Evolutionary conservation across 176 grass and related monocot species (phyloP), one percentile per base, ranked within the genome.

Genomic region (Aegilops umbellulata): DNA sequence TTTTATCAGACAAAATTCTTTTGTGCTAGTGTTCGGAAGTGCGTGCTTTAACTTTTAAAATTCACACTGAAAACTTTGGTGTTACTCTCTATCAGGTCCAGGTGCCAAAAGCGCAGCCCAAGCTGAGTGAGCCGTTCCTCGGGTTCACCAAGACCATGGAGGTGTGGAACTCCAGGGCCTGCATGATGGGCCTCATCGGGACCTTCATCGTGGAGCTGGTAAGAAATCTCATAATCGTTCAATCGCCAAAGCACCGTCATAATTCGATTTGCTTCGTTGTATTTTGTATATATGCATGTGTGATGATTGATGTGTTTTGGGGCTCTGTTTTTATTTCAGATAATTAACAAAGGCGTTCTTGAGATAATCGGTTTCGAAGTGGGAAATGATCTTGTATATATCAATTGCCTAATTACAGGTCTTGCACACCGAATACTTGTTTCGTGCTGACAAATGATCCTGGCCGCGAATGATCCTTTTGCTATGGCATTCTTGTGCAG

Each of bases 91-190:
- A 30, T 12, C 10, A 92, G 89, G 88, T 90, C 76, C 84, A 75
- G 34, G 53, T 87, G 72, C 95, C 95, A 39, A 92, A 55, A 84
- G 86, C 77, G 84, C 86, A 97, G 39, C 95, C 95, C 1, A 97
- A 92, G 84, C 84, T 97, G 53, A 85, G 83, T 8, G 88, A 92
- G 68, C 86, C 92, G 22, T 97, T 97, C 78, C 76, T 97, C 32
- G 95, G 95, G 24, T 97, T 97, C 92, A 97, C 95, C 51, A 81
- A 81, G 25, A 97, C 95, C 4, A 92, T 92, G 3, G 95, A 97
- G 88, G 79, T 92, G 2, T 97, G 95, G 90, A 94, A 97, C 88
- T 97, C 95, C 13, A 86, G 95, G 31, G 88, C 86, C 58, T 93
- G 92, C 90, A 97, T 97, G 95, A 94, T 97, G 24, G 95, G 95